Evolutionary conservation across 306 rosid genomes (phyloP).

Genomic region (Cucumis cinereus): DNA sequence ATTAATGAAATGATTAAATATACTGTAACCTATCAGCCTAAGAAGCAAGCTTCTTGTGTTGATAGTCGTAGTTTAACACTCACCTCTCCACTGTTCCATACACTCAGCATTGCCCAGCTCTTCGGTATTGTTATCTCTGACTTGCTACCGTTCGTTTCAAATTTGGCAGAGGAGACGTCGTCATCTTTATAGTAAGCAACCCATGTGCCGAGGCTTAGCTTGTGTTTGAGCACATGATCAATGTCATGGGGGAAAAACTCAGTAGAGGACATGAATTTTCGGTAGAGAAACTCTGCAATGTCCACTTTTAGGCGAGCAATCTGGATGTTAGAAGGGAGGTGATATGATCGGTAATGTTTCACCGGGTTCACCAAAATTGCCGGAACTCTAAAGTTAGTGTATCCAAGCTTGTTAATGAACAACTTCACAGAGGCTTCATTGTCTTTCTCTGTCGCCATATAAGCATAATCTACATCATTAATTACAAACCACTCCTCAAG

Average conservation of each 20-base stretch:
- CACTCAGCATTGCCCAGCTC: constrained; percentile 86
- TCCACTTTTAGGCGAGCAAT: constrained; percentile 43
- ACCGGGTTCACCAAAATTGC: constrained; percentile 63
- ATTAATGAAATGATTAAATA: background rate
- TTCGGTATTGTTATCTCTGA: constrained; percentile 16
- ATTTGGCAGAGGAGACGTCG: background rate
- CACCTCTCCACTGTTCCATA: constrained; percentile 74
- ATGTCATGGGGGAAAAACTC: constrained; percentile 81
- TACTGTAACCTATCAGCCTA: background rate
- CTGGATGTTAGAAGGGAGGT: constrained; percentile 35
- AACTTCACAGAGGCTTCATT: constrained; percentile 63
- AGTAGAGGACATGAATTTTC: constrained; percentile 49
- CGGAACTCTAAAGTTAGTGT: constrained; percentile 59
- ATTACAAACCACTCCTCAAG: constrained; percentile 70
- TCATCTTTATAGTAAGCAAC: constrained; percentile 59
- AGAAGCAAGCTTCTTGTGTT: background rate
- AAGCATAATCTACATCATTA: constrained; percentile 70
- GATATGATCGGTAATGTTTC: constrained; percentile 17
- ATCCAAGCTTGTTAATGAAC: constrained; percentile 44
- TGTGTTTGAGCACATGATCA: constrained; percentile 44
- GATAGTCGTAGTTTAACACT: background rate
- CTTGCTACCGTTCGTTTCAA: constrained; percentile 21
- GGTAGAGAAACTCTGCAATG: constrained; percentile 55
- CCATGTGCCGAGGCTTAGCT: constrained; percentile 83
- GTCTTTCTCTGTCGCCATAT: constrained; percentile 80